These are phyloP conservation scores for Hericium rajendrae DNA, from an alignment of 768 basidiomycete genomes.

Conservation along the genomic window DNA sequence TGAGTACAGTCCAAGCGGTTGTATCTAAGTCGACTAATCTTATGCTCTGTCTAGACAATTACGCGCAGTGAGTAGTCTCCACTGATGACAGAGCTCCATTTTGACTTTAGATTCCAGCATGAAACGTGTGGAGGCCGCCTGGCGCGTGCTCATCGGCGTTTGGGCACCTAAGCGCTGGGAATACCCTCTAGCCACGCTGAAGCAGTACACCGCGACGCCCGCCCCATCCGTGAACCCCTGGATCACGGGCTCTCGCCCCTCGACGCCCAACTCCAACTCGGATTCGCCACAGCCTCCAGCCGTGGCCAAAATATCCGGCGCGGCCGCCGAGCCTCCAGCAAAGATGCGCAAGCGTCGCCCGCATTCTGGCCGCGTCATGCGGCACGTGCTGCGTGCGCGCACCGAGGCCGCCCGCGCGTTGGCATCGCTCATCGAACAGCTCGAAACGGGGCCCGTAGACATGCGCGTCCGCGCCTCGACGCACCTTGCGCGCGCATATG, in stretches of 20 bases:
- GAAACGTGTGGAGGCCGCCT: slow-evolving; percentile 85
- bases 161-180: slow-evolving; percentile 87
- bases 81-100: not conserved
- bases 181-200: slow-evolving; percentile 60
- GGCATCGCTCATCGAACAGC: slow-evolving; percentile 57
- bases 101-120: slow-evolving; percentile 29
- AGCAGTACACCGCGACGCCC: slow-evolving; percentile 59
- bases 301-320: slow-evolving; percentile 18
- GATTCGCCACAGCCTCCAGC: slow-evolving; percentile 5
- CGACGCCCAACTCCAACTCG: slow-evolving; percentile 14
- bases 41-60: slow-evolving; percentile 43
- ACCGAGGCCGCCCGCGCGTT: slow-evolving; percentile 73
- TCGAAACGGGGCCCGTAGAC: slow-evolving; percentile 36
- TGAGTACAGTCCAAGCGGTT: slow-evolving; percentile 24
- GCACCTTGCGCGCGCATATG: slow-evolving; percentile 38
- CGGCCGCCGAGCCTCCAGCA: slow-evolving; percentile 10
- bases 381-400: slow-evolving; percentile 83
- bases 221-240: slow-evolving; percentile 63
- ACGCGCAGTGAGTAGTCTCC: slow-evolving; percentile 63
- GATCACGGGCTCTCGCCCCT: slow-evolving; percentile 39
- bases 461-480: slow-evolving; percentile 38
- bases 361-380: slow-evolving; percentile 75
- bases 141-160: slow-evolving; percentile 92
- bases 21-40: not conserved
- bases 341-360: slow-evolving; percentile 34